Evolutionary conservation across 2,329 filamentous ascomycete species (phyloP).

Genomic region (Incumbomyces delicatus): DNA sequence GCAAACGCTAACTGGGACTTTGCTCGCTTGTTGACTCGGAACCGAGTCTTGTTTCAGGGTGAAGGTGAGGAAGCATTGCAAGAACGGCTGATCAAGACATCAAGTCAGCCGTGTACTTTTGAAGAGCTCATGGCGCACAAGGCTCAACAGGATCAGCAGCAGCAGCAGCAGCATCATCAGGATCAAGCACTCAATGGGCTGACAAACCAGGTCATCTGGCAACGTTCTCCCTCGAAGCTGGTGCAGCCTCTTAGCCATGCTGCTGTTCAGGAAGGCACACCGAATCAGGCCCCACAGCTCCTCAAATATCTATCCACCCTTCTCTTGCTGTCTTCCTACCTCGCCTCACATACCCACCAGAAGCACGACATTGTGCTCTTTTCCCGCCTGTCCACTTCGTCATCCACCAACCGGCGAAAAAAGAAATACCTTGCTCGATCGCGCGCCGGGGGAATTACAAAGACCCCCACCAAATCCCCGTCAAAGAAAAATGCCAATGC

Average conservation of each 20-base stretch:
- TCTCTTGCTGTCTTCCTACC: conserved; percentile 37
- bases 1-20: conserved; percentile 61
- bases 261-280: conserved; percentile 12
- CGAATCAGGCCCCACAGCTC: conserved; percentile 9
- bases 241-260: conserved; percentile 24
- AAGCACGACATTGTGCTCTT: conserved; percentile 41
- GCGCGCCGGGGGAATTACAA: neutral
- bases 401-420: conserved; percentile 34
- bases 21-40: conserved; percentile 61
- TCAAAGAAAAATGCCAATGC: conserved; percentile 28
- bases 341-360: conserved; percentile 38
- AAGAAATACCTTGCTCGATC: conserved; percentile 26
- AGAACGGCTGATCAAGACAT: conserved; percentile 22
- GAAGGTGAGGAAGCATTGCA: conserved; percentile 36
- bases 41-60: conserved; percentile 36
- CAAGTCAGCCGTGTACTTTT: conserved; percentile 16
- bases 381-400: conserved; percentile 38
- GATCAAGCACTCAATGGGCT: too few relatives aligned
- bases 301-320: conserved; percentile 39
- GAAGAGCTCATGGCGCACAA: conserved; percentile 12
- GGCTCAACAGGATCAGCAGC: conserved; percentile 18
- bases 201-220: neutral
- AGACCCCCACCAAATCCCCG: conserved; percentile 31
- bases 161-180: conserved; percentile 3
- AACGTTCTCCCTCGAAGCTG: conserved; percentile 4